phyloP scores from a whole-genome alignment of 2,329 filamentous ascomycete genomes.

The Biscogniauxia mediterranea region DNA sequence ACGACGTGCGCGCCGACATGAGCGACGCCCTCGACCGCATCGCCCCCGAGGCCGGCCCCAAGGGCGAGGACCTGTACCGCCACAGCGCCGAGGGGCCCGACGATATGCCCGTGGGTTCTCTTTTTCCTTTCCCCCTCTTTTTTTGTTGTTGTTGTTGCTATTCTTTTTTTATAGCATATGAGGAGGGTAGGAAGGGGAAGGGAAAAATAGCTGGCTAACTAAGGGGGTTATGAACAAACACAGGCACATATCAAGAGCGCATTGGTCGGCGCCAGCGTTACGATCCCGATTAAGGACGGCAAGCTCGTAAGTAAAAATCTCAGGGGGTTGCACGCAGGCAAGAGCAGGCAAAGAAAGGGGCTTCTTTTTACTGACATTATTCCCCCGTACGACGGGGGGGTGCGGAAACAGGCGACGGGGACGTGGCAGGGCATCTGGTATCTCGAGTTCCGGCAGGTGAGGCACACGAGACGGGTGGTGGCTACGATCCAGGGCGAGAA shows the following conservation, averaged over 20 bases:
- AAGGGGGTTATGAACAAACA: background rate
- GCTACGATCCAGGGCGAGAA: conserved; percentile 93
- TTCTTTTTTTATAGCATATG: too few relatives aligned
- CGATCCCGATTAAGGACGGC: conserved; percentile 86
- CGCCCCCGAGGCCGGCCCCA: conserved; percentile 72
- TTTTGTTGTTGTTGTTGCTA: conserved; percentile 2
- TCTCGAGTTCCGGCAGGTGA: conserved; percentile 77
- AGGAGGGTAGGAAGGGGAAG: too few relatives aligned
- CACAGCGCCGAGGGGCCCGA: conserved; percentile 86
- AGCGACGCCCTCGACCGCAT: conserved; percentile 89
- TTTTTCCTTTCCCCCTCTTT: background rate
- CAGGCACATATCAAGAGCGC: conserved; percentile 91
- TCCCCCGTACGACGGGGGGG: too few relatives aligned
- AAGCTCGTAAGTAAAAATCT: conserved; percentile 54
- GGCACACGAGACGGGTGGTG: conserved; percentile 78
- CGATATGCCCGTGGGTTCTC: conserved; percentile 78
- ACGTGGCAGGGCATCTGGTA: conserved; percentile 94
- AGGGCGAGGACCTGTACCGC: conserved; percentile 72
- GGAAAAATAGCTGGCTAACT: background rate
- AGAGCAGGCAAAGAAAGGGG: background rate
- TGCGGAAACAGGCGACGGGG: conserved; percentile 52
- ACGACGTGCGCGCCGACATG: conserved; percentile 89
- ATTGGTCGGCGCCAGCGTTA: conserved; percentile 83
- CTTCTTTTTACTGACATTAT: conserved; percentile 6
- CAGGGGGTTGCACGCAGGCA: too few relatives aligned